Conservation (phyloP, 2,329 filamentous ascomycete species). For the Cytospora schulzeri region DNA sequence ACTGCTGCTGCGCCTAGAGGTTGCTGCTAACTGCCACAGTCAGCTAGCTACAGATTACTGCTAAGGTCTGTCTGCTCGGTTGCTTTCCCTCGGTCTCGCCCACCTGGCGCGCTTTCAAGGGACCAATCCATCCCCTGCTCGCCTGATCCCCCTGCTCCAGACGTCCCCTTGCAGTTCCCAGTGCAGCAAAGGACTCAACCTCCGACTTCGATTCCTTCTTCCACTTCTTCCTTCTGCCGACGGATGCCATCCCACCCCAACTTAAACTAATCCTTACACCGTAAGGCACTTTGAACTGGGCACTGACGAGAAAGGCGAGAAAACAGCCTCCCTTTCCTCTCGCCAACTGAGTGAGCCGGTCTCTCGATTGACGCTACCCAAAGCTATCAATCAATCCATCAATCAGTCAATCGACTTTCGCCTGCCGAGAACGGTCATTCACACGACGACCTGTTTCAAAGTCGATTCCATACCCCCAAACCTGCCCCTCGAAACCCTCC, state of each 20-base stretch:
- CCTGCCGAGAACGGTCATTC: slow-evolving; percentile 18
- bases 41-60: no score
- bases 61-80: no score
- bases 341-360: slow-evolving; percentile 16
- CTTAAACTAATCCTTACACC: not conserved
- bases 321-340: slow-evolving; percentile 1
- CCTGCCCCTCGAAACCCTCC: slow-evolving; percentile 20
- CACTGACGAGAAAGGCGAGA: slow-evolving; percentile 2
- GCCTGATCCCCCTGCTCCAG: not conserved
- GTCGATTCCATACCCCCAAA: slow-evolving; percentile 22
- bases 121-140: slow-evolving; percentile 1
- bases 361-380: slow-evolving; percentile 12
- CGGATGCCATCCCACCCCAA: slow-evolving; percentile 12
- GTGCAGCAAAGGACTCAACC: slow-evolving; percentile 13
- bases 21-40: no score
- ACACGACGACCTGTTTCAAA: slow-evolving; percentile 27
- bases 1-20: no score
- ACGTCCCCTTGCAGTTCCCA: slow-evolving; percentile 7
- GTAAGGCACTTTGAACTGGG: slow-evolving; percentile 2
- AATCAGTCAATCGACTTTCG: not conserved
- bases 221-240: slow-evolving; percentile 9
- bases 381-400: not conserved
- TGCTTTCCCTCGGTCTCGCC: not conserved
- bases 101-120: not conserved
- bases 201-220: slow-evolving; percentile 5